phyloP scores from a whole-genome alignment of 2,329 filamentous ascomycete species.

The Alternaria dauci region DNA sequence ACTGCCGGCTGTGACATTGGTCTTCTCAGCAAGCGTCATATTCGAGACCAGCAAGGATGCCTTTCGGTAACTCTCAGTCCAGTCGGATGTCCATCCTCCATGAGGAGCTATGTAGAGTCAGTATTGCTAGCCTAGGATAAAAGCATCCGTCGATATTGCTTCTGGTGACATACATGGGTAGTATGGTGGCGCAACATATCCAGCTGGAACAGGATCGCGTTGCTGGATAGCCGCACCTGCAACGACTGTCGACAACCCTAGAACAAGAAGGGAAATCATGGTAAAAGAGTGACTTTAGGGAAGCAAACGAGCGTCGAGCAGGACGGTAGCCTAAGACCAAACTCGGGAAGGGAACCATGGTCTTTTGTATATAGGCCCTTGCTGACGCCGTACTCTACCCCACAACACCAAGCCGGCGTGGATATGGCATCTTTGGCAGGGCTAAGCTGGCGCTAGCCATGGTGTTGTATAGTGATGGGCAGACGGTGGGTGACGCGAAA shows the following conservation, averaged over 20 bases:
- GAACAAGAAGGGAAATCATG: slow-evolving; percentile 33
- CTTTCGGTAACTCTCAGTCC: slow-evolving; percentile 74
- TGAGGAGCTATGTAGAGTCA: slow-evolving; percentile 60
- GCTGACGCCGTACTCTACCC: slow-evolving; percentile 10
- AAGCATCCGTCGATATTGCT: neutral
- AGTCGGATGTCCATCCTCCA: slow-evolving; percentile 74
- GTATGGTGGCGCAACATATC: slow-evolving; percentile 62
- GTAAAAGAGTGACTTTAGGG: slow-evolving; percentile 19
- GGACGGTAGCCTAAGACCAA: slow-evolving; percentile 6
- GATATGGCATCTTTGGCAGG: slow-evolving; percentile 7
- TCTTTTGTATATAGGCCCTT: slow-evolving; percentile 12
- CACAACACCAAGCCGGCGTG: slow-evolving; percentile 15
- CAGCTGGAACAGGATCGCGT: slow-evolving; percentile 44
- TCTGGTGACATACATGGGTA: slow-evolving; percentile 62
- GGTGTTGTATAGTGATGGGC: slow-evolving; percentile 16
- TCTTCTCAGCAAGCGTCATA: slow-evolving; percentile 84
- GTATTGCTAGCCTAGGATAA: neutral
- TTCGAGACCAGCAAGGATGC: slow-evolving; percentile 72
- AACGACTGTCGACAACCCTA: slow-evolving; percentile 33
- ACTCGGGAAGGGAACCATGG: neutral
- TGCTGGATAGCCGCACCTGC: slow-evolving; percentile 38
- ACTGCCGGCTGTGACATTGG: slow-evolving; percentile 76
- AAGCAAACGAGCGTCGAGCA: slow-evolving; percentile 8
- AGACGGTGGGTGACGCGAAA: slow-evolving; percentile 1
- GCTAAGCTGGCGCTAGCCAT: slow-evolving; percentile 16